These are phyloP conservation scores for Colletotrichum caudatum DNA, from an alignment of 2,329 filamentous ascomycete species.

Conservation along the genomic window DNA sequence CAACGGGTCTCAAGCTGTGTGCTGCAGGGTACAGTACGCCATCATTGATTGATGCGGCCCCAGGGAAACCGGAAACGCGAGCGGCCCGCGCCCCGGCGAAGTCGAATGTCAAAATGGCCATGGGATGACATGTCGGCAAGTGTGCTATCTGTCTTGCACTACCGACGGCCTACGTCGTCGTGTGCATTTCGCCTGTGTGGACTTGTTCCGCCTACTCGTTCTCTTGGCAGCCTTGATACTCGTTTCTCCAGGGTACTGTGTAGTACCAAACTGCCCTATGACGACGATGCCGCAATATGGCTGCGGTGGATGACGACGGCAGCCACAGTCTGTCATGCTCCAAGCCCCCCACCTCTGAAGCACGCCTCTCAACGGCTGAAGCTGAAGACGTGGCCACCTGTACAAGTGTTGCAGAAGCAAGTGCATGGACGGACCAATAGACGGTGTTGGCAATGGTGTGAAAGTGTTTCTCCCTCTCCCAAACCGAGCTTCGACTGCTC, in stretches of 20 bases:
- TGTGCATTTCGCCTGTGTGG: constrained; percentile 17
- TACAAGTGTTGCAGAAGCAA: constrained; percentile 12
- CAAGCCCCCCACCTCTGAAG: background rate
- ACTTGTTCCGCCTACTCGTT: constrained; percentile 3
- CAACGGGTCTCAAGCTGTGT: constrained; percentile 27
- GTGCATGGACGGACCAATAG: constrained; percentile 3
- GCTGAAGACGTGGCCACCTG: constrained; percentile 4
- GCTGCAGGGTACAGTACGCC: background rate
- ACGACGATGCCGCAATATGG: constrained; percentile 27
- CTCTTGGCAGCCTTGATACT: constrained; percentile 14
- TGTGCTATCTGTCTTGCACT: constrained; percentile 22
- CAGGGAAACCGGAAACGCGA: constrained; percentile 3
- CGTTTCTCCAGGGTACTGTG: constrained; percentile 13
- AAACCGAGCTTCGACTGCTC: constrained; percentile 32
- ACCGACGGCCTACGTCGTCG: constrained; percentile 9
- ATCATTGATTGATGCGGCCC: constrained; percentile 23
- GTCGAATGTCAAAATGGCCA: constrained; percentile 13
- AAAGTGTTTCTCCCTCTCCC: background rate
- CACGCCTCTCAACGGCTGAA: constrained; percentile 1
- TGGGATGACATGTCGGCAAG: constrained; percentile 29
- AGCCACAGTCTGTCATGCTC: constrained; percentile 27
- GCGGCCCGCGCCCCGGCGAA: constrained; percentile 12
- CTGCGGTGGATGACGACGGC: constrained; percentile 33
- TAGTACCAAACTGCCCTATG: constrained; percentile 21
- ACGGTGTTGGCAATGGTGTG: constrained; percentile 6